Evolutionary conservation across 768 basidiomycete genomes (phyloP).

Genomic region (Boletus huronensis): DNA sequence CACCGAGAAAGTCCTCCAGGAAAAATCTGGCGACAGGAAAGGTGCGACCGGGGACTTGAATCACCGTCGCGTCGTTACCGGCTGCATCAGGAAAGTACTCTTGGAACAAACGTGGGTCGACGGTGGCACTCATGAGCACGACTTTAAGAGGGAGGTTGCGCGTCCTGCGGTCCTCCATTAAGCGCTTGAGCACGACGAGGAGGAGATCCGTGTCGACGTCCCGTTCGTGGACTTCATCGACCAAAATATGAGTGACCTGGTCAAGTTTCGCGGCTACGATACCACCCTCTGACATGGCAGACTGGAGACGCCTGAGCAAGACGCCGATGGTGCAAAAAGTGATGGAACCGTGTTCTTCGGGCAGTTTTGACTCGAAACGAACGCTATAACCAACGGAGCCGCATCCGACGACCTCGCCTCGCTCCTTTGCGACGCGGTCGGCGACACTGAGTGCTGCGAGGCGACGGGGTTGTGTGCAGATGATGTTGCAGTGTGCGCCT

Average conservation of each 20-base stretch:
- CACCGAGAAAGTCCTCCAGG: constrained; percentile 70
- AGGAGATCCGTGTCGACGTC: constrained; percentile 91
- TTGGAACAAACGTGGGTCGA: constrained; percentile 87
- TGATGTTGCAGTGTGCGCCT: constrained; percentile 81
- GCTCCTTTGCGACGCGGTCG: constrained; percentile 84
- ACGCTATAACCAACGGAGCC: constrained; percentile 85
- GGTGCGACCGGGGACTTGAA: constrained; percentile 87
- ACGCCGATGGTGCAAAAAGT: constrained; percentile 94
- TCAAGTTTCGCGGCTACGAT: constrained; percentile 48
- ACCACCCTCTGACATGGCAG: constrained; percentile 50
- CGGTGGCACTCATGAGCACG: constrained; percentile 94
- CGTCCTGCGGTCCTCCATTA: constrained; percentile 70
- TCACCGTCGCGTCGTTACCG: constrained; percentile 59
- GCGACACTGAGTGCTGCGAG: constrained; percentile 91
- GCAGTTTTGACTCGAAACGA: constrained; percentile 79
- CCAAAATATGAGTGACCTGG: constrained; percentile 82
- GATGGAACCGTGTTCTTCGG: constrained; percentile 77
- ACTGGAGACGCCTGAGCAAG: constrained; percentile 83
- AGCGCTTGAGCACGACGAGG: constrained; percentile 82
- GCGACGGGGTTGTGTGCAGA: constrained; percentile 92
- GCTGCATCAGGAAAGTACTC: constrained; percentile 72
- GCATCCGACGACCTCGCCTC: constrained; percentile 66
- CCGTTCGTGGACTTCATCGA: constrained; percentile 96
- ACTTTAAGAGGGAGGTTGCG: constrained; percentile 76
- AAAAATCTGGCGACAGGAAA: constrained; percentile 83